Base-by-base conservation (phyloP, 2,329 filamentous ascomycete genomes). In the Apiospora kogelbergensis region DNA sequence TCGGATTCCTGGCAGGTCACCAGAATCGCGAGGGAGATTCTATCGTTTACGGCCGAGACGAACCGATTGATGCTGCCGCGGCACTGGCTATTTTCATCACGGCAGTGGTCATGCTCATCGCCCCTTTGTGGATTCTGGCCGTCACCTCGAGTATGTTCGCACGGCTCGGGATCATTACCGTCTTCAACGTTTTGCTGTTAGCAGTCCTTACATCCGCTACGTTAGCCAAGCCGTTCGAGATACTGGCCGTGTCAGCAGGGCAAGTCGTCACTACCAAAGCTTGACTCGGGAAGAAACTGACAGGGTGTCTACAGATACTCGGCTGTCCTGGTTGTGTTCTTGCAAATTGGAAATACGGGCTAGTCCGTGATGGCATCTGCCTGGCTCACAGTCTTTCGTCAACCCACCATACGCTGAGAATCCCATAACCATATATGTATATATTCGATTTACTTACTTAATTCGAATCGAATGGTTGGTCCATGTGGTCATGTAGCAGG, bases 51-150 rank as follows among this genome's bases (percentile, higher is more conserved):
- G 10, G 65, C 65, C 1, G 70, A 72, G 70, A 72, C 10, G 64
- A 68, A 3, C 65, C 46, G 15, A 70, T 77, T 26, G 75, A 79
- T 60, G 26, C 15, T 1, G 77, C 77, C 42, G 71, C 74, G 2
- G 76, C 73, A 0, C 66, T 66, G 0, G 15, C 73, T 1, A 78
- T 79, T 26, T 67, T 75, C 2, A 7, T 44, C 0, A 45, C 78
- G 7, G 79, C 78, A 0, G 66, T 73, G 1, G 67, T 65, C 1
- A 78, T 81, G 74, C 72, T 80, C 11, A 71, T 81, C 33, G 72
- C 73, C 1, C 79, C 79, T 0, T 73, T 80, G 9, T 81, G 77
- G 78, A 74, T 78, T 6, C 70, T 81, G 9, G 68, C 75, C 33
- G 69, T 67, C 0, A 41, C 76, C 26, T 45, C 68, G 6, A 48